Conservation (phyloP, 2,329 filamentous ascomycete species). For the Leptoxyphium fumago region DNA sequence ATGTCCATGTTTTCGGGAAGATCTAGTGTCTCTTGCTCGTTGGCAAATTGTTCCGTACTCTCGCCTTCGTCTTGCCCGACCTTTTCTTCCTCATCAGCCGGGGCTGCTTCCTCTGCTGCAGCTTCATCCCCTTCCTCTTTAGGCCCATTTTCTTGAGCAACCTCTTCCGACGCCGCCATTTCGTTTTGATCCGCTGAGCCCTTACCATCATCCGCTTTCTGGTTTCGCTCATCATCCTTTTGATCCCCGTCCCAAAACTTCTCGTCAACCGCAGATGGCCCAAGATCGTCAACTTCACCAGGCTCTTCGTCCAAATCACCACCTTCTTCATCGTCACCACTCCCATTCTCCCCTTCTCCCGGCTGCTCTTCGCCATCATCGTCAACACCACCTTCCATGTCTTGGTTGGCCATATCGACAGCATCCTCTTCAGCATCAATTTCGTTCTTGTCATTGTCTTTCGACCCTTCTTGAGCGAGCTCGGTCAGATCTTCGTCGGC, state of each 20-base stretch:
- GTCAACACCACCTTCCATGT: slow-evolving; percentile 73
- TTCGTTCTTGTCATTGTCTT: slow-evolving; percentile 43
- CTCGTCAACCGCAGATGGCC: slow-evolving; percentile 82
- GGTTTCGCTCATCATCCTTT: slow-evolving; percentile 66
- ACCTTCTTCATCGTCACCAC: slow-evolving; percentile 27
- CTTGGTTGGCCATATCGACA: slow-evolving; percentile 83
- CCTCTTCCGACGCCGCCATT: slow-evolving; percentile 29
- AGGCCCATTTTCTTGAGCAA: slow-evolving; percentile 35
- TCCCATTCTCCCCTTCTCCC: slow-evolving; percentile 51
- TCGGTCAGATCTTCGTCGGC: slow-evolving; percentile 89
- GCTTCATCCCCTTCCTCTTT: slow-evolving; percentile 47
- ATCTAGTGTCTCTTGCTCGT: slow-evolving; percentile 69
- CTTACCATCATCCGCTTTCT: slow-evolving; percentile 47
- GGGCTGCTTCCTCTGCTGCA: slow-evolving; percentile 16
- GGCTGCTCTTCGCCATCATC: slow-evolving; percentile 37
- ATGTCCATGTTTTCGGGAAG: slow-evolving; percentile 80
- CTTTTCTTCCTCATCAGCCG: slow-evolving; percentile 40
- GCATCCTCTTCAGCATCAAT: slow-evolving; percentile 73
- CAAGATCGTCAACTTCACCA: slow-evolving; percentile 80
- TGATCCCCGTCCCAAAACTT: slow-evolving; percentile 95
- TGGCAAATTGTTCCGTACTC: slow-evolving; percentile 56
- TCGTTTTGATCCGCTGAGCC: slow-evolving; percentile 35
- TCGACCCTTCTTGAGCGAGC: slow-evolving; percentile 60
- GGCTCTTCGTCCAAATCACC: slow-evolving; percentile 72
- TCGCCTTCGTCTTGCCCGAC: slow-evolving; percentile 53